A percentile compares a stretch with the other conserved stretches of the same genome.
Evolutionary conservation across 1,284 basidiomycete genomes (phyloP).

Genomic region (Ceratobasidium theobromae): DNA sequence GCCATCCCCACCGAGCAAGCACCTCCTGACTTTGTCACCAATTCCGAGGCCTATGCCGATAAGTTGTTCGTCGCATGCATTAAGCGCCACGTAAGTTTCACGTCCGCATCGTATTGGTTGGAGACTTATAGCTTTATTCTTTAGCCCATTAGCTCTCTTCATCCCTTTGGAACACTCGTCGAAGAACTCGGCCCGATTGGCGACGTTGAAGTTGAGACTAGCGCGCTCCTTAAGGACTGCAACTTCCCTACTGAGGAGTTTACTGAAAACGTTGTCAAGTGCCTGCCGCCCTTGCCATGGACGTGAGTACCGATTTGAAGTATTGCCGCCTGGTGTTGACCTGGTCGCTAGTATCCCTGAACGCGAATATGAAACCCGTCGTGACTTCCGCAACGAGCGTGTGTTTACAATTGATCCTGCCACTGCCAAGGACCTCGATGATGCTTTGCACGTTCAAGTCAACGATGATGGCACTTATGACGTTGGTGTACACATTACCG

Average conservation of each 20-base stretch:
- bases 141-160: conserved; percentile 89
- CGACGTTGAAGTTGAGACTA: conserved; percentile 96
- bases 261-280: conserved; percentile 91
- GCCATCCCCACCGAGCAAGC: conserved; percentile 99
- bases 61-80: conserved; percentile 97
- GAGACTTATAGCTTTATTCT: conserved; percentile 18
- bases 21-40: conserved; percentile 93
- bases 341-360: conserved; percentile 72
- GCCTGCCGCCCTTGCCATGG: conserved; percentile 93
- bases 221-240: conserved; percentile 95
- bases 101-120: background rate
- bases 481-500: conserved; percentile 92
- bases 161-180: conserved; percentile 97
- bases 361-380: conserved; percentile 82
- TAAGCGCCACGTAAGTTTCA: conserved; percentile 80
- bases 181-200: conserved; percentile 99
- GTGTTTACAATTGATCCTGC: conserved; percentile 94
- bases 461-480: conserved; percentile 91
- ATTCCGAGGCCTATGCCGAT: conserved; percentile 87
- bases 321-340: background rate
- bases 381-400: conserved; percentile 81
- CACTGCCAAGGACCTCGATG: conserved; percentile 89
- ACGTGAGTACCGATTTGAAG: conserved; percentile 57
- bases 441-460: conserved; percentile 84
- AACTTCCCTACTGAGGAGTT: conserved; percentile 97